A percentile compares a stretch with the other conserved stretches of the same genome.
Conservation (phyloP, 2,329 filamentous ascomycete genomes). For the Apiospora phragmitis region DNA sequence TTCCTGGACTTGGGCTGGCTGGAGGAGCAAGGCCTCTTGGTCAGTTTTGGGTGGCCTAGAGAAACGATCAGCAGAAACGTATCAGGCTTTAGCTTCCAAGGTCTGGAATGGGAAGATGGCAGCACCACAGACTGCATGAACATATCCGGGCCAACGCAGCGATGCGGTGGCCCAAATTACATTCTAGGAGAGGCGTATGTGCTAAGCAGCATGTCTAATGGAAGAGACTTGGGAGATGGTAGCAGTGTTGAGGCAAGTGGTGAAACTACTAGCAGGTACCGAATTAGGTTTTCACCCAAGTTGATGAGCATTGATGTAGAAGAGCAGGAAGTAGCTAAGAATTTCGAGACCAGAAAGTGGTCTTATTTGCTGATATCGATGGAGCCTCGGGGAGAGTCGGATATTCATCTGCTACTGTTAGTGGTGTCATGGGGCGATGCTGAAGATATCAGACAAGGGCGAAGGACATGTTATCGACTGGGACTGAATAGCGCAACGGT, state of each 20-base stretch:
- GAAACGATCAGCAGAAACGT: not conserved
- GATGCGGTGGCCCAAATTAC: not conserved
- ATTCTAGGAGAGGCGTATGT: not conserved
- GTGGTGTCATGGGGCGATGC: not conserved
- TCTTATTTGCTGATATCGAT: not conserved
- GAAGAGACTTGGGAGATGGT: not conserved
- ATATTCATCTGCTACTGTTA: not conserved
- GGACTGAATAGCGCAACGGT: not conserved
- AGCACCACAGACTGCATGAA: not conserved
- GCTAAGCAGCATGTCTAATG: not conserved
- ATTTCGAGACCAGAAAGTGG: not conserved
- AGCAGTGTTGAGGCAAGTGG: not conserved
- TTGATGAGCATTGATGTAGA: not conserved
- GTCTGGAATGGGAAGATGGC: not conserved
- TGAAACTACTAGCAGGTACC: not conserved
- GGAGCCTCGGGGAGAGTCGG: not conserved
- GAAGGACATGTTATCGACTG: not conserved
- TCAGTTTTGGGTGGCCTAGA: not conserved
- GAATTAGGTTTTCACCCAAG: not conserved
- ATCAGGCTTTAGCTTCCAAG: not conserved
- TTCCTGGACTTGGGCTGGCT: constrained; percentile 10
- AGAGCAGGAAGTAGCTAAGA: not conserved
- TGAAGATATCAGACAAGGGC: not conserved
- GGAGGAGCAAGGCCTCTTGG: not conserved
- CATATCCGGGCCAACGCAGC: not conserved